Base-by-base conservation (phyloP, 768 basidiomycete genomes). In the Trametes coccinea region DNA sequence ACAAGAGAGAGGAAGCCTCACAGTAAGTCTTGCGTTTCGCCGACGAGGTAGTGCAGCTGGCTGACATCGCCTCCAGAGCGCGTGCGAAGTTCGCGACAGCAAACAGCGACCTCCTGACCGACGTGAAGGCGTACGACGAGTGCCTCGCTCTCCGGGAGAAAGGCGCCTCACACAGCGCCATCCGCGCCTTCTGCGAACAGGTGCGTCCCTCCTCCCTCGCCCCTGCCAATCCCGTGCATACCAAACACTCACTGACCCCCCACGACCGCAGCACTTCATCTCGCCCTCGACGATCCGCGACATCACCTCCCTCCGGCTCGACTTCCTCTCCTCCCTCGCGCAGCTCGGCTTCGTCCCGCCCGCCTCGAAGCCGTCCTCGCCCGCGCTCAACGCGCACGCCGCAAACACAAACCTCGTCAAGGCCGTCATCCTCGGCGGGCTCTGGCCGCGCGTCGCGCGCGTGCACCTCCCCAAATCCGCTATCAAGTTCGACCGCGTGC, bases 101-200 rank as follows among this genome's bases (percentile, higher is more conserved):
- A 37, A 85, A 87, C 56, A 95, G 93, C 62, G 95, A 98, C 70
- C 79, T 97, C 1, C 77, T 97, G 50, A 95, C 94, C 0, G 92
- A 93, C 63, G 79, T 86, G 14, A 79, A 83, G 47, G 93, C 92
- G 0, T 95, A 89, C 69, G 79, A 89, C 44, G 82, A 86, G 62
- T 89, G 83, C 61, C 67, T 79, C 56, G 73, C 78, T 55, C 72
- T 89, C 48, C 79, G 80, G 16, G 69, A 76, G 0, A 79, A 82
- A n/a, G 80, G 81, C 5, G 81, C 83, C 53, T 75, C 83, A 2
- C 77, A 79, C 0, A 65, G 70, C 37, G 70, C 73, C 30, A 74
- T 88, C 33, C 76, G 80, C 46, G 67, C 70, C 17, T 95, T 93
- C 70, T 92, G 89, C 70, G 88, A 92, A 70, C 81, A 90, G 69